Conservation (phyloP, 2,329 filamentous ascomycete species). For the Aspergillus glaucus region DNA sequence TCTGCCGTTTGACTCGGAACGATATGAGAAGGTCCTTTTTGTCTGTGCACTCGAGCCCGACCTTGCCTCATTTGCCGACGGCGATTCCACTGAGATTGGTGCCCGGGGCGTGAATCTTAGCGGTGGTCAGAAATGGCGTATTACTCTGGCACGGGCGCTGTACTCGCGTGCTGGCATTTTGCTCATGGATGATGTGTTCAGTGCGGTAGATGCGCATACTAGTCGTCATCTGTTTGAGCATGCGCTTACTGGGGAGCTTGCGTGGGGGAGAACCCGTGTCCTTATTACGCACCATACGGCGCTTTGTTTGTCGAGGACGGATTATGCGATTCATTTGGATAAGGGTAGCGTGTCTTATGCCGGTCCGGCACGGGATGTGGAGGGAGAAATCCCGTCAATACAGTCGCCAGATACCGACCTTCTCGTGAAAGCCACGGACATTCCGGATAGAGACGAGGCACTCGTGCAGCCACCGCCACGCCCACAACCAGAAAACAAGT, state of each 20-base stretch:
- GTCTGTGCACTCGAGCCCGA: constrained; percentile 69
- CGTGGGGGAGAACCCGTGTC: constrained; percentile 63
- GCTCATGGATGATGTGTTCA: constrained; percentile 74
- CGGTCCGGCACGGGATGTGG: no score
- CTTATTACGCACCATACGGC: constrained; percentile 74
- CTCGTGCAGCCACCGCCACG: no score
- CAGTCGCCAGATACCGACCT: no score
- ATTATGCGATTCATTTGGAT: constrained; percentile 64
- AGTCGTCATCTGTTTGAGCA: constrained; percentile 70
- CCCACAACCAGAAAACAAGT: no score
- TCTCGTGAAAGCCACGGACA: no score
- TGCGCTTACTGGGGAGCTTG: constrained; percentile 63
- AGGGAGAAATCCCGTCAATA: no score
- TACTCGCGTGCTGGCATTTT: constrained; percentile 70
- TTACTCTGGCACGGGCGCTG: constrained; percentile 69
- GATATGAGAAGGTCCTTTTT: constrained; percentile 62
- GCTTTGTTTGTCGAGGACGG: constrained; percentile 60
- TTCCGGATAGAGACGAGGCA: no score
- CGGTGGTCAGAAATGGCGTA: constrained; percentile 73
- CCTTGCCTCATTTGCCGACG: constrained; percentile 63
- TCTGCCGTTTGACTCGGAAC: constrained; percentile 56
- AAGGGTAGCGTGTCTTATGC: no score
- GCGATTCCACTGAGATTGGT: constrained; percentile 70
- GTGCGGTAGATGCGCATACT: constrained; percentile 70
- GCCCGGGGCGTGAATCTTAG: constrained; percentile 77